Base-by-base conservation (phyloP, 768 basidiomycete genomes). In the Boletellus ananiceps region DNA sequence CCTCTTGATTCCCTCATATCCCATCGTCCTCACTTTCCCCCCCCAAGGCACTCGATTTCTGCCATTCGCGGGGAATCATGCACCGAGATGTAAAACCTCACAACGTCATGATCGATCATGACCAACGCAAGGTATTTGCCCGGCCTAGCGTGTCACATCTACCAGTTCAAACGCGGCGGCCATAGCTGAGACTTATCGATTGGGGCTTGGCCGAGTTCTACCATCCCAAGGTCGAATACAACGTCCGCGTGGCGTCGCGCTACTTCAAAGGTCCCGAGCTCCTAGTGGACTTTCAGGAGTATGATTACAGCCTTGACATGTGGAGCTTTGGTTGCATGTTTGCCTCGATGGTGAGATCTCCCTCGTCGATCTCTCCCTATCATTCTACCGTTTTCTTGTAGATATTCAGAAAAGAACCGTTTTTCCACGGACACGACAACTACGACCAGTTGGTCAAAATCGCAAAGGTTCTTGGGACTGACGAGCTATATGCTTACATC, bases 291-390 rank as follows among this genome's bases (percentile, higher is more conserved):
- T 97, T 96, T 74, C 95, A 96, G 68, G 93, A 96, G 67, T 98
- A 98, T 57, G 95, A 98, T 68, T 96, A 96, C 67, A 91, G 88
- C 69, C 71, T 97, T 59, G 94, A 98, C 68, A 92, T 98, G 91
- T 98, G 95, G 95, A 93, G 91, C 72, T 85, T 89, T 63, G 95
- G 95, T 15, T 97, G 95, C 67, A 98, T 95, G 93, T 96, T 95
- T 69, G 95, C 95, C 8, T 93, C 90, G 15, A 97, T 98, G 95
- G 94, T 95, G 64, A 58, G 78, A 31, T 16, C 39, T 36, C 8
- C 11, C 36, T 5, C n/a, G 11, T 44, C 29, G 6, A n/a, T 46
- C 48, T 21, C 11, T 36, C 25, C 39, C 11, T 35, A 21, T 44
- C 42, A 46, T 13, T 35, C 42, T 41, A 48, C 25, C 50, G 21